phyloP scores from a whole-genome alignment of 1,284 basidiomycete species.

The Papiliotrema nemorosa region DNA sequence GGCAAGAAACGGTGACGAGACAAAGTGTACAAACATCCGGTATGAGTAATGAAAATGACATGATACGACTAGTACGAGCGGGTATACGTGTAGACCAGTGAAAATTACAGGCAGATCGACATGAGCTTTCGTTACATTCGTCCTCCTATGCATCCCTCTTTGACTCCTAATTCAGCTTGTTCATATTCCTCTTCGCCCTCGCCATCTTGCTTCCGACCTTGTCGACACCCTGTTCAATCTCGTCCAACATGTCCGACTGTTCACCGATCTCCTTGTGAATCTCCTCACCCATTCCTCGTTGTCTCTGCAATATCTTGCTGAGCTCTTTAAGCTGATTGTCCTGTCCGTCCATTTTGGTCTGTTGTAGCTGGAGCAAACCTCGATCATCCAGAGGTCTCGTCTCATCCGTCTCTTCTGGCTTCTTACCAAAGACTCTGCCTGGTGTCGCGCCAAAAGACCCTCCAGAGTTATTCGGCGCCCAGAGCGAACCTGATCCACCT shows the following conservation, averaged over 20 bases:
- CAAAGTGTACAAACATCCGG: too few relatives aligned
- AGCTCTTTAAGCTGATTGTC: conserved; percentile 76
- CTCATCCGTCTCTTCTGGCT: conserved; percentile 68
- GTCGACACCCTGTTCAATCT: conserved; percentile 71
- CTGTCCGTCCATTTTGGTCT: conserved; percentile 74
- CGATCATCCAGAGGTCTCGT: conserved; percentile 83
- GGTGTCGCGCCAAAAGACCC: too few relatives aligned
- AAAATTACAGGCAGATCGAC: too few relatives aligned
- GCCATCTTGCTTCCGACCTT: conserved; percentile 69
- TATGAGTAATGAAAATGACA: too few relatives aligned
- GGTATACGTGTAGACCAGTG: too few relatives aligned
- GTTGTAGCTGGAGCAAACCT: conserved; percentile 75
- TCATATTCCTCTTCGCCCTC: conserved; percentile 75
- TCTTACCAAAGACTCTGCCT: conserved; percentile 67
- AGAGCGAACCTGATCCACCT: background rate
- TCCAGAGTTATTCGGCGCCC: conserved; percentile 1
- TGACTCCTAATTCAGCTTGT: conserved; percentile 48
- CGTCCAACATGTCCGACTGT: conserved; percentile 84
- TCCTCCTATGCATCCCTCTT: too few relatives aligned
- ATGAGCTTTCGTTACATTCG: too few relatives aligned
- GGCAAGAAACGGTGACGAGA: too few relatives aligned
- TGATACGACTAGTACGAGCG: too few relatives aligned
- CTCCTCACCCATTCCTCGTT: conserved; percentile 80
- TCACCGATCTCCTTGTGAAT: conserved; percentile 77
- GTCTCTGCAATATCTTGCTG: conserved; percentile 75